Percentiles rank a stretch among this genome's conserved stretches.
phyloP scores from a whole-genome alignment of 768 basidiomycete genomes.

The Pleurotus tuoliensis region DNA sequence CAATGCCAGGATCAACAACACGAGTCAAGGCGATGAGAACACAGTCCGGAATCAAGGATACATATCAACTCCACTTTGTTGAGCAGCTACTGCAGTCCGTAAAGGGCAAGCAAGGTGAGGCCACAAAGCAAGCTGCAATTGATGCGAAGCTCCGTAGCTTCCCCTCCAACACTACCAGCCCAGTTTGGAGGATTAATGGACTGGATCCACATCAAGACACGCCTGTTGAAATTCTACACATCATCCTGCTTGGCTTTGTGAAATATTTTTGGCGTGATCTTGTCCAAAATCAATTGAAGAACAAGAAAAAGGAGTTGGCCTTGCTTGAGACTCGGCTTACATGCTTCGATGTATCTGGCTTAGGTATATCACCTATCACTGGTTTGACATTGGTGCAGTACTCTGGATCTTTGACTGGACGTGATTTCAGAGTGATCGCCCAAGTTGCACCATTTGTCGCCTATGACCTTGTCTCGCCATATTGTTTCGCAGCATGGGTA shows the following conservation, averaged over 20 bases:
- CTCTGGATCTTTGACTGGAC: conserved; percentile 31
- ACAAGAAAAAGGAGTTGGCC: conserved; percentile 18
- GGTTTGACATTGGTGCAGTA: conserved; percentile 33
- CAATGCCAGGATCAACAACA: conserved; percentile 13
- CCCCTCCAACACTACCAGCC: conserved; percentile 24
- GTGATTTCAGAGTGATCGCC: conserved; percentile 27
- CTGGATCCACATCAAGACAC: conserved; percentile 31
- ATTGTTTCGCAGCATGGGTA: conserved; percentile 27
- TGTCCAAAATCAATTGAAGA: conserved; percentile 18
- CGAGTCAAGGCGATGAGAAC: conserved; percentile 18
- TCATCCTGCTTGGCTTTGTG: conserved; percentile 30
- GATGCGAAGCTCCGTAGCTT: conserved; percentile 8
- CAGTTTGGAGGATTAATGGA: conserved; percentile 29
- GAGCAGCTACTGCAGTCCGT: conserved; percentile 17
- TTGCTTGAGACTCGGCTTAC: conserved; percentile 22
- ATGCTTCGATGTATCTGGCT: conserved; percentile 27
- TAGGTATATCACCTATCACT: conserved; percentile 24
- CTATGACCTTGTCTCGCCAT: conserved; percentile 27
- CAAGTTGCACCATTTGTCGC: conserved; percentile 35
- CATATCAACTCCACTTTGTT: conserved; percentile 22
- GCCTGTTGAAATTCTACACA: conserved; percentile 35
- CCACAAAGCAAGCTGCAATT: conserved; percentile 15
- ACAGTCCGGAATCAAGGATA: conserved; percentile 29
- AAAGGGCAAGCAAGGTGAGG: conserved; percentile 8
- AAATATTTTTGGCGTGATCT: conserved; percentile 47